These are phyloP conservation scores for Mycena haematopus DNA, from an alignment of 768 basidiomycete genomes.

Conservation along the genomic window DNA sequence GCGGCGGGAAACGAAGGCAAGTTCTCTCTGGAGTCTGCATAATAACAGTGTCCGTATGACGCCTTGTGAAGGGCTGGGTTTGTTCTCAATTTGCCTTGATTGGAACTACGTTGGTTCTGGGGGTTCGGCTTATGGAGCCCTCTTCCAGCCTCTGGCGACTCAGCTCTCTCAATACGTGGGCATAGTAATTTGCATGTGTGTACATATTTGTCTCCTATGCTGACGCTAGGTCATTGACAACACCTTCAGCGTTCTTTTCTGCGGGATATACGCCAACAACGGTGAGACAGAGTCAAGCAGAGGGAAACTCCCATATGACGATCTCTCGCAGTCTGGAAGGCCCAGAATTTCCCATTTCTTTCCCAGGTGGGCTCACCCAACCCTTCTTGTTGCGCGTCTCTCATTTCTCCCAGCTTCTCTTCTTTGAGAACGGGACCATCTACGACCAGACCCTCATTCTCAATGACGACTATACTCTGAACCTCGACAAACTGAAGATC, in stretches of 20 bases:
- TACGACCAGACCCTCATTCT: conserved; percentile 63
- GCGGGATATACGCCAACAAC: conserved; percentile 52
- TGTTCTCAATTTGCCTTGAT: conserved; percentile 65
- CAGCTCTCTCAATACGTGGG: conserved; percentile 59
- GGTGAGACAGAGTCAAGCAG: neutral
- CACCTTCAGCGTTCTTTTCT: conserved; percentile 48
- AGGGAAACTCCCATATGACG: too few relatives aligned
- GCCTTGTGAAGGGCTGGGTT: conserved; percentile 44
- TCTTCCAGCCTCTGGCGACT: conserved; percentile 60
- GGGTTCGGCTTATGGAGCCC: conserved; percentile 50
- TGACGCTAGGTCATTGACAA: neutral
- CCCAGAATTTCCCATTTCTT: conserved; percentile 65
- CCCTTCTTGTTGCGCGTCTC: neutral
- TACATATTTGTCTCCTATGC: too few relatives aligned
- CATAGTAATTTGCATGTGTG: conserved; percentile 58
- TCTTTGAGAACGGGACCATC: conserved; percentile 53
- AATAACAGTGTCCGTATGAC: neutral
- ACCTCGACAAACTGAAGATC: conserved; percentile 51
- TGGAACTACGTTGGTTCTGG: conserved; percentile 53
- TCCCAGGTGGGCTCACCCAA: conserved; percentile 40
- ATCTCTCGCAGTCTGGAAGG: conserved; percentile 51
- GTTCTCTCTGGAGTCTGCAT: neutral
- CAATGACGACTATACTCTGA: conserved; percentile 55
- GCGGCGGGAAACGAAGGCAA: conserved; percentile 65
- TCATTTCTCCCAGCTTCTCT: conserved; percentile 36